A percentile compares a stretch with the other conserved stretches of the same genome.
Evolutionary conservation across 2,329 filamentous ascomycete species (phyloP).

Genomic region (Microdochium paspali): DNA sequence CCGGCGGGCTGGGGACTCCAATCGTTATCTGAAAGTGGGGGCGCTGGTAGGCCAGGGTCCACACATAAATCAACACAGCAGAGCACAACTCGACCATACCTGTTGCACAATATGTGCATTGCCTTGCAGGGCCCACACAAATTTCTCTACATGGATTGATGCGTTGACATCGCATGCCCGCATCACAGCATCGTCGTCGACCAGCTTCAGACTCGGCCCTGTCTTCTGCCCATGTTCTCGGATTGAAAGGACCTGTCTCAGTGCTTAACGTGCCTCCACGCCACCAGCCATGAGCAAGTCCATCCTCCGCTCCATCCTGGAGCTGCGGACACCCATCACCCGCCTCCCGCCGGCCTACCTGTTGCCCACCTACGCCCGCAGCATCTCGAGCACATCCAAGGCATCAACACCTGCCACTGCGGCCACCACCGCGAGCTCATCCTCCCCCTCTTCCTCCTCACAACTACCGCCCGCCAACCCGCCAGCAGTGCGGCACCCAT

Average conservation of each 20-base stretch:
- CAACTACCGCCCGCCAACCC: conserved; percentile 5
- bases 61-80: not conserved
- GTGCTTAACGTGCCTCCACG: conserved; percentile 1
- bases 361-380: conserved; percentile 36
- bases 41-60: not conserved
- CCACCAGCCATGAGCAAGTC: conserved; percentile 41
- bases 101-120: not conserved
- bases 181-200: not conserved
- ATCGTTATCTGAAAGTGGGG: not conserved
- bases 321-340: conserved; percentile 39
- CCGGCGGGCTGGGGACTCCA: not conserved
- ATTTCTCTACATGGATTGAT: not conserved
- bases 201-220: no score
- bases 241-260: not conserved
- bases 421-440: not conserved
- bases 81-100: no score
- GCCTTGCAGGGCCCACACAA: not conserved
- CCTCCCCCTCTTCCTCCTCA: conserved; percentile 2
- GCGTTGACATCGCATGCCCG: no score
- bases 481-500: conserved; percentile 1
- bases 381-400: conserved; percentile 15
- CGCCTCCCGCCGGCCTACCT: conserved; percentile 40
- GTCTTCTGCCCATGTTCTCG: no score
- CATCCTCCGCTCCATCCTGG: conserved; percentile 53
- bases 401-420: conserved; percentile 13